Evolutionary conservation across 1,284 basidiomycete species (phyloP), one percentile per base, ranked within the genome.

Genomic region (Tremellales sp.): DNA sequence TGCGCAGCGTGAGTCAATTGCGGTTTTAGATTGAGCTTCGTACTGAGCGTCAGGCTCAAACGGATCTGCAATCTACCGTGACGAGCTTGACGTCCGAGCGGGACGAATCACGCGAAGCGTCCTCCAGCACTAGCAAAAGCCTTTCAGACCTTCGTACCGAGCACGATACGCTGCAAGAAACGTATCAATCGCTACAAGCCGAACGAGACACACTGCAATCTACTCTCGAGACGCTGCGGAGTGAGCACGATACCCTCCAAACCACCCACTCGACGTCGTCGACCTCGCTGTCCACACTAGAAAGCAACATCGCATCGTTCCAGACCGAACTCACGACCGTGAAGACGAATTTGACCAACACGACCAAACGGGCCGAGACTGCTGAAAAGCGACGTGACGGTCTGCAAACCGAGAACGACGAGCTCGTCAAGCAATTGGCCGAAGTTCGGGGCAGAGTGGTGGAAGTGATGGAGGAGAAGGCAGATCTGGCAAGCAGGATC

Each of bases 391-490:
- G 70, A 43, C 55, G 61, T 12, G 53, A 56, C 7, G 68, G 64
- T 0, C 52, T 75, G 25, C 69, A 74, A 45, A 53, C 46, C 22
- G 74, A 75, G 44, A 75, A 75, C 43, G 65, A 57, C 40, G 65
- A 66, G 13, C 55, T 75, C n/a, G 57, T 75, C 17, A 56, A 53
- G 19, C 73, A 74, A 57, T 59, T 75, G 24, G 70, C 71, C 45
- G 74, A 75, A 54, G 64, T 74, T 11, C 52, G 72, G 46, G 64
- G 57, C 31, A 67, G 67, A 43, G 67, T 74, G 17, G 62, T 69
- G 22, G 52, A 63, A 40, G 54, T 71, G 10, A 70, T 70, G 63
- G 65, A 72, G 52, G 71, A 73, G 50, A 70, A 72, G 46, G 68
- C 65, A 24, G 63, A 59, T n/a, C 49, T 72, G 42, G 61, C 56